Conservation (phyloP, 768 basidiomycete genomes). For the Mycena leptocephala region DNA sequence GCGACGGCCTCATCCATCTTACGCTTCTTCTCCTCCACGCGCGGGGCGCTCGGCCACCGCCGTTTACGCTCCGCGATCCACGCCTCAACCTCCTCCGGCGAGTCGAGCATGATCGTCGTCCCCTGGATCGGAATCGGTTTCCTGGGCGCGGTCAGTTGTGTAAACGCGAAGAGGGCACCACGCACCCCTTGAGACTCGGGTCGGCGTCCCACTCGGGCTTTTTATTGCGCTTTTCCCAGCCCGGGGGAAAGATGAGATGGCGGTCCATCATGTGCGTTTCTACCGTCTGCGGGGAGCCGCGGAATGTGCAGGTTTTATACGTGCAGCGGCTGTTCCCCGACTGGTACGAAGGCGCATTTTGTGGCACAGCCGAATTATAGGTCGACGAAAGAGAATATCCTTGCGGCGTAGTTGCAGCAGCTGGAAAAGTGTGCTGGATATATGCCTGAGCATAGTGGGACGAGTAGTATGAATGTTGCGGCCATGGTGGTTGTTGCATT, state of each 20-base stretch:
- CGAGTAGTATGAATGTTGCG: constrained; percentile 54
- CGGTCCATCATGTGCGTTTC: constrained; percentile 92
- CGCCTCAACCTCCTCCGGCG: constrained; percentile 84
- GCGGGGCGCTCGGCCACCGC: constrained; percentile 83
- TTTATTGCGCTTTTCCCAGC: constrained; percentile 73
- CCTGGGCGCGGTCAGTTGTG: constrained; percentile 51
- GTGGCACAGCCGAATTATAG: constrained; percentile 42
- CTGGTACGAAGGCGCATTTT: constrained; percentile 60
- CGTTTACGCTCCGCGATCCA: constrained; percentile 94
- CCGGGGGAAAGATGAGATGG: constrained; percentile 87
- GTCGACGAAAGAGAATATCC: constrained; percentile 59
- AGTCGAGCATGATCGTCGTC: constrained; percentile 82
- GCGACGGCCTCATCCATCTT: constrained; percentile 85
- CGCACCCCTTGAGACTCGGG: constrained; percentile 84
- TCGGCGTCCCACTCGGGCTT: constrained; percentile 86
- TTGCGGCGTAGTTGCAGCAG: constrained; percentile 44
- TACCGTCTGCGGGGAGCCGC: constrained; percentile 79
- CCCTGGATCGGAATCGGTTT: constrained; percentile 86
- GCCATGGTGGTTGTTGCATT: constrained; percentile 36
- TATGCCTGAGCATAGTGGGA: constrained; percentile 74
- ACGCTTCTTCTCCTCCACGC: constrained; percentile 86
- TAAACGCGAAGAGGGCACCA: neutral
- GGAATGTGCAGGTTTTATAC: constrained; percentile 76
- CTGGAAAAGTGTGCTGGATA: constrained; percentile 49
- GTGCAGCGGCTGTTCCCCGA: constrained; percentile 74